These are phyloP conservation scores for Wallacemonas sp. DNA, from an alignment of 208 protist genomes.

Conservation along the genomic window DNA sequence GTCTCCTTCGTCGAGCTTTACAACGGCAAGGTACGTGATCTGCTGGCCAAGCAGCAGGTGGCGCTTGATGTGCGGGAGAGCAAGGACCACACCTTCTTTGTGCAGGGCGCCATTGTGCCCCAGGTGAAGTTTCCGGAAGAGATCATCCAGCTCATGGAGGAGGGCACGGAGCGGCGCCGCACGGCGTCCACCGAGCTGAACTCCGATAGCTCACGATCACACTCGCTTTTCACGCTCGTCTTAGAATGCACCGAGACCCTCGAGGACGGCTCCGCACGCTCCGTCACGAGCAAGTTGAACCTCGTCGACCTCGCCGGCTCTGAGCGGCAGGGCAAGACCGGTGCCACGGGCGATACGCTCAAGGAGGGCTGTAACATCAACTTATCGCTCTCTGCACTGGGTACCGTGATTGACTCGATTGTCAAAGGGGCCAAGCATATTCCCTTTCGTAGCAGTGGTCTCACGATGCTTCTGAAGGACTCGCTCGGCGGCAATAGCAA, in stretches of 20 bases:
- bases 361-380: conserved; percentile 95
- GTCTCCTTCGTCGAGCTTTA: conserved; percentile 88
- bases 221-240: conserved; percentile 90
- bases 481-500: conserved; percentile 88
- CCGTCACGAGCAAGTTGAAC: conserved; percentile 87
- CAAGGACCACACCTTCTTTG: conserved; percentile 86
- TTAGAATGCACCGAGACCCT: conserved; percentile 75
- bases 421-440: conserved; percentile 86
- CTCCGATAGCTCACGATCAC: conserved; percentile 84
- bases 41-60: conserved; percentile 86
- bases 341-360: conserved; percentile 87
- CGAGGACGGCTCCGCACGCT: conserved; percentile 67
- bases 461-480: conserved; percentile 92
- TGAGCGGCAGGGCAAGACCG: conserved; percentile 90
- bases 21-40: conserved; percentile 88
- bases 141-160: conserved; percentile 77
- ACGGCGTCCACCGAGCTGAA: conserved; percentile 88
- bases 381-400: conserved; percentile 87
- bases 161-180: conserved; percentile 84
- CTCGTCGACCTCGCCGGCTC: conserved; percentile 93
- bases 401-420: conserved; percentile 90
- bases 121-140: conserved; percentile 80
- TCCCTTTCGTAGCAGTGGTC: conserved; percentile 79
- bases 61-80: conserved; percentile 76
- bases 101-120: conserved; percentile 67